Evolutionary conservation across 441 rosid species (phyloP).

Genomic region (Sinapis alba): DNA sequence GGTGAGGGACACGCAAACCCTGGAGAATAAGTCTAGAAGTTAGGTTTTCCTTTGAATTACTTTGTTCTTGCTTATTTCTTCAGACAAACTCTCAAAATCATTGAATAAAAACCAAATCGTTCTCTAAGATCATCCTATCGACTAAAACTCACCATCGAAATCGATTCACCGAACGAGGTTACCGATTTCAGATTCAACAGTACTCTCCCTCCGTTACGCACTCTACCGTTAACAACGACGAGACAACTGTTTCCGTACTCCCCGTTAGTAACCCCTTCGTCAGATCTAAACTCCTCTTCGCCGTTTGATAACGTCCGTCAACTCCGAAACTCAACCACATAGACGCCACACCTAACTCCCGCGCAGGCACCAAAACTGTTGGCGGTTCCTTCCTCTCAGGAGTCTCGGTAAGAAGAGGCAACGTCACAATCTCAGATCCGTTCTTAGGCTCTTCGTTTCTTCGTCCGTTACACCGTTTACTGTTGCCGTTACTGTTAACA

Average conservation of each 20-base stretch:
- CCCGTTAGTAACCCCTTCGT: constrained; percentile 26
- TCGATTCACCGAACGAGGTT: too few relatives aligned
- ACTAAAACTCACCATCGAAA: too few relatives aligned
- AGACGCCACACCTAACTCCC: constrained; percentile 16
- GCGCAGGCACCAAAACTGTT: not conserved
- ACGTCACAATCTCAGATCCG: constrained; percentile 42
- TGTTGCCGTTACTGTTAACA: constrained; percentile 33
- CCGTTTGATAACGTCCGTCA: constrained; percentile 28
- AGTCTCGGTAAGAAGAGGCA: constrained; percentile 66
- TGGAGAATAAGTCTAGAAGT: too few relatives aligned
- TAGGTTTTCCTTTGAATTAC: too few relatives aligned
- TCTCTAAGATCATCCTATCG: too few relatives aligned
- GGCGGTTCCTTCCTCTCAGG: constrained; percentile 40
- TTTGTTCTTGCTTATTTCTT: too few relatives aligned
- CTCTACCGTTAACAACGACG: constrained; percentile 70
- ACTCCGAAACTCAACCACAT: constrained; percentile 48
- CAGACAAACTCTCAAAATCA: too few relatives aligned
- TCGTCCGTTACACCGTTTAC: constrained; percentile 46
- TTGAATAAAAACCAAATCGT: too few relatives aligned
- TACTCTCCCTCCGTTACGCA: constrained; percentile 45
- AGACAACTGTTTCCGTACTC: constrained; percentile 3
- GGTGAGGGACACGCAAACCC: too few relatives aligned
- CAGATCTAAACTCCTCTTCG: constrained; percentile 18
- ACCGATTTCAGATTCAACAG: too few relatives aligned
- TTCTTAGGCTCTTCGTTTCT: constrained; percentile 37